Evolutionary conservation across 306 rosid species (phyloP).

Genomic region (Geum urbanum): DNA sequence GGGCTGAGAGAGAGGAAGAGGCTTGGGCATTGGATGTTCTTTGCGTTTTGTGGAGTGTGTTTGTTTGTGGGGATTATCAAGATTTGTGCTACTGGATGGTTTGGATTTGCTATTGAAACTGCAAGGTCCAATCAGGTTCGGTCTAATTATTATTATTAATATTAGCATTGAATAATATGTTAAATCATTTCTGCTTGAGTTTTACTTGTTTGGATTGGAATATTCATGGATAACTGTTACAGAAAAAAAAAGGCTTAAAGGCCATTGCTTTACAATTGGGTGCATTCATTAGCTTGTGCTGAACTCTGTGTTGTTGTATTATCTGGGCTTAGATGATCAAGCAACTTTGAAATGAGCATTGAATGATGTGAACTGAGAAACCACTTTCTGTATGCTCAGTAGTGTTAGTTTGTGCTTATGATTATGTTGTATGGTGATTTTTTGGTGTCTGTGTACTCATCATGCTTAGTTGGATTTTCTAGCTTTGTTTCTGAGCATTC

Average conservation of each 20-base stretch:
- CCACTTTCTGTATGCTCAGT: neutral
- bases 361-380: neutral
- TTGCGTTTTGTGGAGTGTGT: slow-evolving; percentile 75
- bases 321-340: neutral
- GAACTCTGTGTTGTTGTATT: neutral
- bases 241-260: neutral
- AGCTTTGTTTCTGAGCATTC: slow-evolving; percentile 20
- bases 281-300: neutral
- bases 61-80: slow-evolving; percentile 77
- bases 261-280: neutral
- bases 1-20: slow-evolving; percentile 67
- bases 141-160: neutral
- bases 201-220: neutral
- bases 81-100: slow-evolving; percentile 95
- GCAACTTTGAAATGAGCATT: neutral
- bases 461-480: neutral
- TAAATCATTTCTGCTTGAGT: neutral
- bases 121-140: slow-evolving; percentile 55
- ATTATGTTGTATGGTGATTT: neutral
- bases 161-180: neutral
- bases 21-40: slow-evolving; percentile 88
- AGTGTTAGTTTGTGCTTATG: neutral
- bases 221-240: neutral
- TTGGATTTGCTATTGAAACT: slow-evolving; percentile 81
- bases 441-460: neutral